These are phyloP conservation scores for Lycium barbarum DNA, from an alignment of 257 asterid species.

Conservation along the genomic window DNA sequence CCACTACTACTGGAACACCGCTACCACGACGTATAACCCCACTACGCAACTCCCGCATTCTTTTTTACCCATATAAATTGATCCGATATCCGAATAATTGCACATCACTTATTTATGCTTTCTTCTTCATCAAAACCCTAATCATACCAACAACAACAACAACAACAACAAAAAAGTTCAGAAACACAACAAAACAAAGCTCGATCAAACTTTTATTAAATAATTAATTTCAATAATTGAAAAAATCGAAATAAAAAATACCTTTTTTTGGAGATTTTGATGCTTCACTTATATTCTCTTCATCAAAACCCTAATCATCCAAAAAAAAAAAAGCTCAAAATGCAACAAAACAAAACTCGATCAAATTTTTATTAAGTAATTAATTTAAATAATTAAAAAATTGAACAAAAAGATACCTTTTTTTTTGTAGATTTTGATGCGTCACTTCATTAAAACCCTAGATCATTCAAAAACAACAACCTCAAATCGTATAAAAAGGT, in stretches of 20 bases:
- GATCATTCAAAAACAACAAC: too few relatives aligned
- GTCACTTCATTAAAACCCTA: too few relatives aligned
- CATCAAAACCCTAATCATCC: neutral
- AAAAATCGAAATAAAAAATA: neutral
- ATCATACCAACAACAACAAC: too few relatives aligned
- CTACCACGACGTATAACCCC: conserved; percentile 27
- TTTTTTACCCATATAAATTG: conserved; percentile 34
- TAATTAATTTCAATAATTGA: neutral
- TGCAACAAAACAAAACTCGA: neutral
- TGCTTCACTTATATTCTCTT: neutral
- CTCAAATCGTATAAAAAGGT: too few relatives aligned
- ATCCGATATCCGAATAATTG: neutral
- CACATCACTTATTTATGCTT: conserved; percentile 24
- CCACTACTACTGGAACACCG: conserved; percentile 21
- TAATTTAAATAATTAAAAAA: neutral
- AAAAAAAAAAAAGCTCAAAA: neutral
- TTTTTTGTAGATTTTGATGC: neutral
- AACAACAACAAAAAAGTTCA: too few relatives aligned
- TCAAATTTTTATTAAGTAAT: neutral
- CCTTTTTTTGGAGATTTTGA: neutral
- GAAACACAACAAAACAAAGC: neutral
- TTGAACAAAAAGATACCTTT: neutral
- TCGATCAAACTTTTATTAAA: neutral
- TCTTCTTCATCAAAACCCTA: conserved; percentile 8
- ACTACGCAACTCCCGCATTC: conserved; percentile 43